Evolutionary conservation across 352 stramenopile genomes (phyloP), one percentile per base, ranked within the genome.

Genomic region (Elongisporangium anandrum): DNA sequence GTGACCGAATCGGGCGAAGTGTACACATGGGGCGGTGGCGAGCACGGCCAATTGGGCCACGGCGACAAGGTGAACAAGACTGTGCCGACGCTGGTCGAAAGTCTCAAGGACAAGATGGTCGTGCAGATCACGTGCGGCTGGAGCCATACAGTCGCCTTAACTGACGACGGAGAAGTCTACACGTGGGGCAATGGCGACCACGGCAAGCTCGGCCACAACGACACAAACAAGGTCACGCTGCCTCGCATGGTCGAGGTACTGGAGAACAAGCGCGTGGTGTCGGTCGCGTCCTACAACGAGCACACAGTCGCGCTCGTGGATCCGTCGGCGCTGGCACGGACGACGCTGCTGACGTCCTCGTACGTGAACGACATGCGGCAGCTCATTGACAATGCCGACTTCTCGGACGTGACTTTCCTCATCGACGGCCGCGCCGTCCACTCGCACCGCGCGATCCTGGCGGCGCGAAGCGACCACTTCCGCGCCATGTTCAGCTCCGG

Each of bases 261-360:
- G 1, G 80, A 96, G 23, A 72, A 83, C 38, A 97, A 98, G 66
- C 90, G 88, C 17, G 94, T 99, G n/a, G 86, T 98, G n/a, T 85
- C 88, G 26, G 88, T 99, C 9, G 94, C 96, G 21, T 98, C 93
- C n/a, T 99, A 99, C 81, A 99, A 99, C 61, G 96, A 99, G 59
- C 96, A 99, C 72, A 99, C 96, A 4, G 91, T 97, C 4, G 94
- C 92, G 23, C 77, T 99, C 2, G 90, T 94, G 38, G 86, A 96
- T 39, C 85, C 87, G 1, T 70, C 92, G 52, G 86, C 81, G 13
- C 89, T 78, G 12, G 63, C 91, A n/a, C 85, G 81, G 21, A 78
- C 85, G 19, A 90, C 79, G 17, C 71, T 92, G 59, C 68, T 95
- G 19, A 93, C 78, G 41, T 97, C 86, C 56, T 94, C 87, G 49